These are phyloP conservation scores for Cladorrhinum samala DNA, from an alignment of 495 filamentous ascomycete genomes.

Conservation along the genomic window DNA sequence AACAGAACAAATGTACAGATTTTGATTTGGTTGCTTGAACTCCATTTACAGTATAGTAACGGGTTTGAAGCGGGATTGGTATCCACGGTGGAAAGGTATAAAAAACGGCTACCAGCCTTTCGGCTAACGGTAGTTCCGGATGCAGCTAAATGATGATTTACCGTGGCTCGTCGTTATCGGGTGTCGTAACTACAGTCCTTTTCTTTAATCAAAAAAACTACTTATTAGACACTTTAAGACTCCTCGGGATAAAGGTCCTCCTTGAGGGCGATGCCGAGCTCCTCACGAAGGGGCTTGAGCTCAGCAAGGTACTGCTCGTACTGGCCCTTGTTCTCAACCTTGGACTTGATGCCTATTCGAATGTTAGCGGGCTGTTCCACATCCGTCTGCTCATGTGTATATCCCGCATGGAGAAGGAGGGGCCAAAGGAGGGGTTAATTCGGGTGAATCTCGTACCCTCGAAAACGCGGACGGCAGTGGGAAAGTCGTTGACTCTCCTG, in stretches of 20 bases:
- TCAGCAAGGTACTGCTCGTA: constrained; percentile 96
- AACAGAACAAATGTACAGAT: too few relatives aligned
- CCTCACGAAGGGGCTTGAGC: constrained; percentile 86
- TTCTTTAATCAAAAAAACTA: neutral
- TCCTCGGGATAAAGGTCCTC: constrained; percentile 89
- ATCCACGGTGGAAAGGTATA: too few relatives aligned
- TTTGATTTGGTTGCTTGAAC: too few relatives aligned
- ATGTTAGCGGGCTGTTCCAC: neutral
- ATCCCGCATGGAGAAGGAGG: constrained; percentile 4
- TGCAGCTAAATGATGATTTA: too few relatives aligned
- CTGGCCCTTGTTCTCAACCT: constrained; percentile 96
- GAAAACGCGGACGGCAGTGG: constrained; percentile 95
- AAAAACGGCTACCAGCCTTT: too few relatives aligned
- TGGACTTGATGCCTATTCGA: constrained; percentile 87
- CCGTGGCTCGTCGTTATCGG: too few relatives aligned
- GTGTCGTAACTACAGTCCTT: too few relatives aligned
- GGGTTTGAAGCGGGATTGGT: too few relatives aligned
- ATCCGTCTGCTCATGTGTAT: constrained; percentile 1
- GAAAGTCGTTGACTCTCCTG: constrained; percentile 95
- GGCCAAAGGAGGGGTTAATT: neutral
- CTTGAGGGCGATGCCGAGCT: constrained; percentile 85
- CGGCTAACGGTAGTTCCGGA: too few relatives aligned
- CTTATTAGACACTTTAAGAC: constrained; percentile 17
- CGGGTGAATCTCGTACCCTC: constrained; percentile 58
- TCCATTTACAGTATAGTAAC: too few relatives aligned